Percentiles rank a stretch among this genome's conserved stretches.
These are phyloP conservation scores for Amphirosellinia nigrospora DNA, from an alignment of 495 filamentous ascomycete species.

Conservation along the genomic window DNA sequence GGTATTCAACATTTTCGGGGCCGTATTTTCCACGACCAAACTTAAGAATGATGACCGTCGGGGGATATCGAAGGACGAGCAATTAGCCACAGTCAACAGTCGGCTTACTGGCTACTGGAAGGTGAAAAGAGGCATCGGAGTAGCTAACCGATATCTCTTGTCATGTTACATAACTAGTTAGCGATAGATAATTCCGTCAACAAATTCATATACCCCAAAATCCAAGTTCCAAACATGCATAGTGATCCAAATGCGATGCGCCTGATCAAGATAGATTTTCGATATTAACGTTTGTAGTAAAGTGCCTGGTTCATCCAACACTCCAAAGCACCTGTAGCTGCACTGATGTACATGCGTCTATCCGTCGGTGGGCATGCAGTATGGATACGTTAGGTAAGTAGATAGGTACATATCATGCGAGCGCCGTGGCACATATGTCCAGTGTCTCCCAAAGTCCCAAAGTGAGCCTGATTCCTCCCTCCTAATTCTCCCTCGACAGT, in stretches of 20 bases:
- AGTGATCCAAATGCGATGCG: not conserved
- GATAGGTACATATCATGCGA: slow-evolving; percentile 22
- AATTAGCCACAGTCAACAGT: not conserved
- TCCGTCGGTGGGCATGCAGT: too few relatives aligned
- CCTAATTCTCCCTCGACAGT: not conserved
- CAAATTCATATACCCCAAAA: slow-evolving; percentile 20
- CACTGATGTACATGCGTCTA: slow-evolving; percentile 12
- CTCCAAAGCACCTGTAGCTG: too few relatives aligned
- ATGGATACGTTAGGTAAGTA: too few relatives aligned
- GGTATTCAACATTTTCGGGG: slow-evolving; percentile 5
- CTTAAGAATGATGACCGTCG: slow-evolving; percentile 4
- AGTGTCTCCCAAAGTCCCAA: too few relatives aligned
- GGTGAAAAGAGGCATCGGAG: slow-evolving; percentile 29
- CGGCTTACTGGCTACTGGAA: slow-evolving; percentile 29
- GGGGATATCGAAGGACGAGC: slow-evolving; percentile 13
- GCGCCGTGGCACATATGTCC: not conserved
- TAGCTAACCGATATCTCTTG: slow-evolving; percentile 17
- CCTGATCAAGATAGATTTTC: not conserved
- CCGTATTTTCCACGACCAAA: not conserved
- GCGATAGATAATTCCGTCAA: slow-evolving; percentile 20
- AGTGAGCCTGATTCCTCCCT: not conserved
- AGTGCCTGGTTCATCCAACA: not conserved
- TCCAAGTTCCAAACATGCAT: slow-evolving; percentile 1
- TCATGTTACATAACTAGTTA: slow-evolving; percentile 18
- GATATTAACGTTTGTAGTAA: not conserved